Evolutionary conservation across 2,329 filamentous ascomycete genomes (phyloP).

Genomic region (Botrytis hyacinthi): DNA sequence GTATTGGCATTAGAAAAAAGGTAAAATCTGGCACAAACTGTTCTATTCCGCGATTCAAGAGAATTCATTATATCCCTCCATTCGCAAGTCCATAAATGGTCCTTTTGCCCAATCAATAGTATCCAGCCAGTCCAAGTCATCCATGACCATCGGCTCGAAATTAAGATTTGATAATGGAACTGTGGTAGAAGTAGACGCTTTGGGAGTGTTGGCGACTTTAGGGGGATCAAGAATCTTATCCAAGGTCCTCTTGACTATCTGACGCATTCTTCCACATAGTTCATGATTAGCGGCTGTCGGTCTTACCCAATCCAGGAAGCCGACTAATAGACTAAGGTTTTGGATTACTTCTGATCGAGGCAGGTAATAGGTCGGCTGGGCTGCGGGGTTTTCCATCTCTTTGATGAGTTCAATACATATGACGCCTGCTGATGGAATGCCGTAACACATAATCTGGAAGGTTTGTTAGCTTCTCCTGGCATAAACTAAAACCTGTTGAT

Average conservation of each 20-base stretch:
- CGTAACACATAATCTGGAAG: slow-evolving; percentile 44
- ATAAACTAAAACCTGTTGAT: neutral
- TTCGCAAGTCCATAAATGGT: slow-evolving; percentile 32
- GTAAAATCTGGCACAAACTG: neutral
- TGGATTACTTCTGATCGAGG: slow-evolving; percentile 51
- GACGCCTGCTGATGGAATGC: slow-evolving; percentile 49
- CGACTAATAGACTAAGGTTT: slow-evolving; percentile 51
- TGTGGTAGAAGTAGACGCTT: neutral
- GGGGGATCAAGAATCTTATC: slow-evolving; percentile 44
- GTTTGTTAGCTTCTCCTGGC: neutral
- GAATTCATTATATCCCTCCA: slow-evolving; percentile 3
- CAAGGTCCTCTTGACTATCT: slow-evolving; percentile 49
- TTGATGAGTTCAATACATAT: slow-evolving; percentile 52
- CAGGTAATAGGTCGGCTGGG: slow-evolving; percentile 39
- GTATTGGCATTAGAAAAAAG: neutral
- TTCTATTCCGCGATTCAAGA: neutral
- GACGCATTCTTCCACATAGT: slow-evolving; percentile 48
- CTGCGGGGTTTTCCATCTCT: slow-evolving; percentile 40
- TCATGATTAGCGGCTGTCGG: slow-evolving; percentile 49
- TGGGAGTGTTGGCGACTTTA: neutral
- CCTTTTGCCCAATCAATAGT: slow-evolving; percentile 36
- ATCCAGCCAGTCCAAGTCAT: slow-evolving; percentile 37
- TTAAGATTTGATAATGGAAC: neutral
- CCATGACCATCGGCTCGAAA: slow-evolving; percentile 13
- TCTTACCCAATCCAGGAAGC: slow-evolving; percentile 51